These are phyloP conservation scores for Evernia prunastri DNA, from an alignment of 495 filamentous ascomycete species.

Conservation along the genomic window DNA sequence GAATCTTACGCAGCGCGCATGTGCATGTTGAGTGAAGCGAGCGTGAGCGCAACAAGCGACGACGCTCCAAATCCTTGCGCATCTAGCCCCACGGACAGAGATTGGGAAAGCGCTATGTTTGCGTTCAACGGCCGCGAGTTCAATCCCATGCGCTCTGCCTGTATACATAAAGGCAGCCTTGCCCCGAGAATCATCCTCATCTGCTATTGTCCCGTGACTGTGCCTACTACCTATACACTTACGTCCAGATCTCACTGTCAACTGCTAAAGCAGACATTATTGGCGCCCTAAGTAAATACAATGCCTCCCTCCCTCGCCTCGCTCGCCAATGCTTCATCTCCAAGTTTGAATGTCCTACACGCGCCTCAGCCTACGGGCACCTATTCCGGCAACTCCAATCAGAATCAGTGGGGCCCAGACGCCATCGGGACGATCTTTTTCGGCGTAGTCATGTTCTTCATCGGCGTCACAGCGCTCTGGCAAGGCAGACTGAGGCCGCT, in stretches of 20 bases:
- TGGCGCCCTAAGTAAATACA: neutral
- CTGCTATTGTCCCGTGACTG: neutral
- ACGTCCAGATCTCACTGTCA: neutral
- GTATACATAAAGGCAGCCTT: neutral
- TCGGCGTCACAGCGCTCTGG: slow-evolving; percentile 22
- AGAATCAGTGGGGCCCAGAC: slow-evolving; percentile 15
- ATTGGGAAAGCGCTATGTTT: too few relatives aligned
- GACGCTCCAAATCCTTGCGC: too few relatives aligned
- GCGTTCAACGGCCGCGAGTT: neutral
- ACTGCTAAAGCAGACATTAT: neutral
- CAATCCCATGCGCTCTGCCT: neutral
- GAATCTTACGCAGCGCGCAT: too few relatives aligned
- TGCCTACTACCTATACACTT: neutral
- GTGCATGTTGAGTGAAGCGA: too few relatives aligned
- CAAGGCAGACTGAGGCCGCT: slow-evolving; percentile 5
- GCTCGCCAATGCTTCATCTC: neutral
- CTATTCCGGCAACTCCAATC: neutral
- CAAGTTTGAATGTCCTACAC: neutral
- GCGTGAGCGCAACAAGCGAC: too few relatives aligned
- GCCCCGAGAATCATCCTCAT: neutral
- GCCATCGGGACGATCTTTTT: slow-evolving; percentile 17
- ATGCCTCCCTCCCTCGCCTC: neutral
- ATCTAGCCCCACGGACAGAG: too few relatives aligned
- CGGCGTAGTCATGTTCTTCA: slow-evolving; percentile 19
- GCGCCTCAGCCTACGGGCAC: neutral